Evolutionary conservation across 2,329 filamentous ascomycete species (phyloP).

Genomic region (Fusarium buharicum): DNA sequence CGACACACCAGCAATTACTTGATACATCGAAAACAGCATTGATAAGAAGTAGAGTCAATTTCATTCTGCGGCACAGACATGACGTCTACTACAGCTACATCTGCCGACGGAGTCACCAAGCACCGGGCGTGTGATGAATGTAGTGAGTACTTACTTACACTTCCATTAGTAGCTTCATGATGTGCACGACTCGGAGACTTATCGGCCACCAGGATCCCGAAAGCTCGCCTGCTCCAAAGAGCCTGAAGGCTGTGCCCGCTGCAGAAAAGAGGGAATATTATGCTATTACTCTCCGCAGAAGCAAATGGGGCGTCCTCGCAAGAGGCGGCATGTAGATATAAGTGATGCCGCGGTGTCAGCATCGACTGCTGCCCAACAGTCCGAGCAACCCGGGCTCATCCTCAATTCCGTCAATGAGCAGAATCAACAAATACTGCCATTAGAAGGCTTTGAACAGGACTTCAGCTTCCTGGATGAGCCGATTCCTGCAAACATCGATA

Average conservation of each 20-base stretch:
- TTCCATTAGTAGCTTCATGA: slow-evolving; percentile 3
- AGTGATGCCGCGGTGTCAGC: slow-evolving; percentile 42
- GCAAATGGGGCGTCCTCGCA: slow-evolving; percentile 72
- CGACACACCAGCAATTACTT: background rate
- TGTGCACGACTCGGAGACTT: slow-evolving; percentile 43
- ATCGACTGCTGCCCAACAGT: slow-evolving; percentile 6
- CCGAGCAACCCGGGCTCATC: slow-evolving; percentile 8
- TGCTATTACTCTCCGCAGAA: slow-evolving; percentile 74
- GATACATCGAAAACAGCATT: background rate
- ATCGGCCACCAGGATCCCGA: slow-evolving; percentile 61
- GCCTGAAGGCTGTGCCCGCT: slow-evolving; percentile 67
- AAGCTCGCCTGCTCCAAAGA: slow-evolving; percentile 75
- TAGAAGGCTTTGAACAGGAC: slow-evolving; percentile 45
- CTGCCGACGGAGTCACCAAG: slow-evolving; percentile 53
- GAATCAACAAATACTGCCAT: slow-evolving; percentile 10
- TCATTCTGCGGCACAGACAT: slow-evolving; percentile 22
- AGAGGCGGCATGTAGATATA: slow-evolving; percentile 58
- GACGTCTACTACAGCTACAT: slow-evolving; percentile 29
- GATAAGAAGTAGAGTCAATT: background rate
- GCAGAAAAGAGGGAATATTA: slow-evolving; percentile 63
- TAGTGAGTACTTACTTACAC: slow-evolving; percentile 59
- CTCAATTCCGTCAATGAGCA: slow-evolving; percentile 14
- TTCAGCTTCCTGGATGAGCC: slow-evolving; percentile 51
- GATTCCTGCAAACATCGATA: slow-evolving; percentile 46
- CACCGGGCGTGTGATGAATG: slow-evolving; percentile 75